Base-by-base conservation (phyloP, 2,329 filamentous ascomycete genomes). In the Aspergillus novoparasiticus region DNA sequence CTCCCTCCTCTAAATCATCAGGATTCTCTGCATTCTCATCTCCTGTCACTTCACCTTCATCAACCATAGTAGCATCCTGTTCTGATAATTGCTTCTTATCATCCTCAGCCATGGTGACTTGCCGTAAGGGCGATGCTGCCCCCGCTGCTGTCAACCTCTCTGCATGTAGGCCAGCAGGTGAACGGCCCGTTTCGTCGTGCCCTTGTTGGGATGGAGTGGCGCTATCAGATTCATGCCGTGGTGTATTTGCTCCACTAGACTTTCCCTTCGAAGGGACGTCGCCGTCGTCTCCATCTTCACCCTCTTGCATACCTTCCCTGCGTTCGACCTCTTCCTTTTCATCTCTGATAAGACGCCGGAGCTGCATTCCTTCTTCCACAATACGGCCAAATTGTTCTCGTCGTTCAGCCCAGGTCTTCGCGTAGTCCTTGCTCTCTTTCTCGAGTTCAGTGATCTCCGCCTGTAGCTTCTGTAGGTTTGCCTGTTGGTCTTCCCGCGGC, bases 241-340 rank as follows among this genome's bases (percentile, higher is more conserved):
- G 84, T 41, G 84, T 86, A 39, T 80, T 83, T 55, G 78, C 78
- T 21, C 78, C 80, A 66, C 80, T 84, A 6, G 74, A 70, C 66
- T 81, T 80, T 23, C 82, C 85, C 43, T 78, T 79, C 1, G 82
- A 85, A 2, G 78, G 80, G 36, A 78, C 78, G 60, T 85, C 85
- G 6, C 77, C 85, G 16, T 84, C 83, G 64, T 84, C 83, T 6
- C 81, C 85, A 43, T 89, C 88, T 69, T 89, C 83, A 5, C 80
- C 83, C 65, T 85, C 89, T 55, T 88, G 89, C 67, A 93, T 93
- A 34, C 92, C 93, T 77, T 96, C 93, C 60, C 93, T 86, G 48
- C 92, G 84, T 79, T 97, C 93, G 0, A 95, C 92, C 79, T 97
- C 93, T 76, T 97, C 94, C 80, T 97, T 96, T 83, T 97, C 94